Evolutionary conservation across 2,329 filamentous ascomycete genomes (phyloP).

Genomic region (Penicillium griseofulvum): DNA sequence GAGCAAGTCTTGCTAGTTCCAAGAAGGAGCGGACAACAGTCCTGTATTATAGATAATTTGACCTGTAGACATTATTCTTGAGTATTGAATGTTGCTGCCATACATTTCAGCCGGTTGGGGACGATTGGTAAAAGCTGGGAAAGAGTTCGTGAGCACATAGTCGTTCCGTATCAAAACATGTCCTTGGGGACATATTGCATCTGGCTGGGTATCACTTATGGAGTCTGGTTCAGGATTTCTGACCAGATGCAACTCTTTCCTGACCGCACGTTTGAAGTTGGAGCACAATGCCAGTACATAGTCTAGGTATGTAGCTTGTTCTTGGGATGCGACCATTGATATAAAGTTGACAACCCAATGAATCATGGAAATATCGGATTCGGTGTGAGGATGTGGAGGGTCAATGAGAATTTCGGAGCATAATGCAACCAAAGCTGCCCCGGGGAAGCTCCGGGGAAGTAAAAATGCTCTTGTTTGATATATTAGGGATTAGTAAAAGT

Average conservation of each 20-base stretch:
- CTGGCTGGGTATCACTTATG: not conserved
- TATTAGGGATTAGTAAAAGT: not conserved
- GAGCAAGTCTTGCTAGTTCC: not conserved
- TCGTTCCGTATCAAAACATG: not conserved
- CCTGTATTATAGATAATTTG: not conserved
- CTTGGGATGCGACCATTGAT: slow-evolving; percentile 2
- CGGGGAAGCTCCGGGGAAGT: slow-evolving; percentile 1
- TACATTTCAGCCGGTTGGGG: not conserved
- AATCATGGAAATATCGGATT: not conserved
- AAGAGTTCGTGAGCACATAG: not conserved
- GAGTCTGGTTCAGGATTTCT: not conserved
- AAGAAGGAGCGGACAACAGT: not conserved
- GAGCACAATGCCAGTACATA: slow-evolving; percentile 1
- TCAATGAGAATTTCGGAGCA: not conserved
- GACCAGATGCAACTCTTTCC: not conserved
- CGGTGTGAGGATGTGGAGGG: not conserved
- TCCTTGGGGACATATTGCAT: not conserved
- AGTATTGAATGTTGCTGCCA: not conserved
- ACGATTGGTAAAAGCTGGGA: not conserved
- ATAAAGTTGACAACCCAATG: not conserved
- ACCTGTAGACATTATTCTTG: not conserved
- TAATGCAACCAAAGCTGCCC: not conserved
- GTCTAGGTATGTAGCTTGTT: slow-evolving; percentile 5
- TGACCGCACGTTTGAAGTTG: not conserved
- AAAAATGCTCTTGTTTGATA: not conserved